phyloP scores from a whole-genome alignment of 1,284 basidiomycete species.

The Bondarzewia mesenterica region DNA sequence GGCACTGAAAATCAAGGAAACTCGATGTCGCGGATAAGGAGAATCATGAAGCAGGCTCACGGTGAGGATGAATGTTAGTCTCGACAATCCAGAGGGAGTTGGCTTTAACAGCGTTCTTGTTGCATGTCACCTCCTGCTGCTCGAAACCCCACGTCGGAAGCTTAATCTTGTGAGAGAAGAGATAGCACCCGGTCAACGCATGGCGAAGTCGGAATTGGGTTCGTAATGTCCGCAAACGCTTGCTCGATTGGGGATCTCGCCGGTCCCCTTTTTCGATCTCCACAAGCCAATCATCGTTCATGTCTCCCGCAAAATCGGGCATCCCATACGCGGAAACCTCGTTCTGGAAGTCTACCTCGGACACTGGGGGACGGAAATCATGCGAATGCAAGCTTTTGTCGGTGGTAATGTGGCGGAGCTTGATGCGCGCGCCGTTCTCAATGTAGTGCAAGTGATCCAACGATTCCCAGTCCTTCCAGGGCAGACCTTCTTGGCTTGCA shows the following conservation, averaged over 20 bases:
- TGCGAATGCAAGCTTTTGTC: constrained; percentile 92
- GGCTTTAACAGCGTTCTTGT: constrained; percentile 86
- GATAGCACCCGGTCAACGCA: constrained; percentile 85
- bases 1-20: constrained; percentile 44
- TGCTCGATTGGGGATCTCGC: constrained; percentile 59
- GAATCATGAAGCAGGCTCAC: constrained; percentile 36
- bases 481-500: constrained; percentile 42
- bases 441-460: constrained; percentile 55
- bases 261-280: constrained; percentile 75
- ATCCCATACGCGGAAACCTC: constrained; percentile 96
- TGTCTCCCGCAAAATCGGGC: constrained; percentile 78
- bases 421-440: constrained; percentile 65
- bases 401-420: constrained; percentile 76
- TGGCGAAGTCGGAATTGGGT: constrained; percentile 86
- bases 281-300: constrained; percentile 93
- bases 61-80: constrained; percentile 69
- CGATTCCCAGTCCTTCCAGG: constrained; percentile 47
- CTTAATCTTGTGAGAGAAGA: constrained; percentile 98
- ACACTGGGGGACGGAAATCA: constrained; percentile 90
- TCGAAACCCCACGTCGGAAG: constrained; percentile 97
- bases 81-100: constrained; percentile 97
- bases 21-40: constrained; percentile 1
- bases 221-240: constrained; percentile 72
- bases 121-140: constrained; percentile 98
- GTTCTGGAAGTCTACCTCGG: constrained; percentile 98